These are phyloP conservation scores for Hygrophila difformis DNA, from an alignment of 257 asterid genomes.

Conservation along the genomic window DNA sequence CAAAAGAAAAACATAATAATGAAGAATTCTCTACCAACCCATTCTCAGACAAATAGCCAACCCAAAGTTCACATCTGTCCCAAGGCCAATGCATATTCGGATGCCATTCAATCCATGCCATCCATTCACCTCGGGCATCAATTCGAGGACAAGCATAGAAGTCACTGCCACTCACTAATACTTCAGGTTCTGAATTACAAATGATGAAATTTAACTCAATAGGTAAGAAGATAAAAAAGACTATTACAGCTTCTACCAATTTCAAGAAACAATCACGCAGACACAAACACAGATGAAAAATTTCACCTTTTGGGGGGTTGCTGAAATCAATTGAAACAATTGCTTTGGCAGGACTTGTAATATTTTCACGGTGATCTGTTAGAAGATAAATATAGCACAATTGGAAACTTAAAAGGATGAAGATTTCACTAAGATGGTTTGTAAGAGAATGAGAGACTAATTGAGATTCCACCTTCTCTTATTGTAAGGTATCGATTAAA, in stretches of 20 bases:
- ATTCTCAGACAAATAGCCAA: conserved; percentile 72
- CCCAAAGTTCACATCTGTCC: conserved; percentile 99
- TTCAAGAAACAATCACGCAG: neutral
- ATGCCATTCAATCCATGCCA: conserved; percentile 96
- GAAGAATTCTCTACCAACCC: conserved; percentile 45
- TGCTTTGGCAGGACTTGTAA: conserved; percentile 50
- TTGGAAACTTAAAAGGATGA: conserved; percentile 2
- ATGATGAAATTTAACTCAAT: neutral
- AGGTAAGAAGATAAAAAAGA: no score
- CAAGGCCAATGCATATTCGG: conserved; percentile 99
- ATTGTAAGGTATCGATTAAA: conserved; percentile 69
- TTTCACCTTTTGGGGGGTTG: conserved; percentile 46
- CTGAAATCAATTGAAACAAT: conserved; percentile 59
- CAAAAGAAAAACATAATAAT: no score
- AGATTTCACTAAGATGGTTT: neutral
- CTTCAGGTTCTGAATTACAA: conserved; percentile 57
- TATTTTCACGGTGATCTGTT: conserved; percentile 70
- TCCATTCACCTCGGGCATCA: conserved; percentile 69
- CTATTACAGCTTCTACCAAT: neutral
- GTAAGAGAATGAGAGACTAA: conserved; percentile 10
- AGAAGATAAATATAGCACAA: conserved; percentile 17
- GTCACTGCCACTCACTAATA: conserved; percentile 64
- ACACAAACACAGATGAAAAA: conserved; percentile 9
- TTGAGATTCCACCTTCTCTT: conserved; percentile 58
- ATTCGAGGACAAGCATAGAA: conserved; percentile 93